phyloP scores from a whole-genome alignment of 2,329 filamentous ascomycete species.

The Colletotrichum sp. region DNA sequence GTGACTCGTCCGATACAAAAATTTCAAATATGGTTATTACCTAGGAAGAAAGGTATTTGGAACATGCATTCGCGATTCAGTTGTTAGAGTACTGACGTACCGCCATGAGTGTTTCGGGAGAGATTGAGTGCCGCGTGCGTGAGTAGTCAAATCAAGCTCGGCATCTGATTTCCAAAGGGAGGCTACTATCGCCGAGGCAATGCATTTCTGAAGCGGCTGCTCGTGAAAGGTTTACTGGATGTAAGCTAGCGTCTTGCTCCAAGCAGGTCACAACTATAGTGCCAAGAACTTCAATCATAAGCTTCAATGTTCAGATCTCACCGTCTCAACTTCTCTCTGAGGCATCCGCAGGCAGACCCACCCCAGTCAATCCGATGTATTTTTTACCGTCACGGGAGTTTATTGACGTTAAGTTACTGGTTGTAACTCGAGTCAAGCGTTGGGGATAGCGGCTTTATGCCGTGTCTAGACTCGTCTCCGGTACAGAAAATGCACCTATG shows the following conservation, averaged over 20 bases:
- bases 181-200: background rate
- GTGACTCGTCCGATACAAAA: background rate
- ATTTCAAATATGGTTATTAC: rapidly evolving
- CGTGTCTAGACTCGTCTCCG: rapidly evolving
- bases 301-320: background rate
- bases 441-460: rapidly evolving
- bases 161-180: background rate
- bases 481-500: background rate
- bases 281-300: background rate
- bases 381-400: rapidly evolving
- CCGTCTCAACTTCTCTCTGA: background rate
- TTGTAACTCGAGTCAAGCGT: background rate
- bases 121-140: background rate
- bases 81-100: background rate
- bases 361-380: background rate
- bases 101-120: rapidly evolving
- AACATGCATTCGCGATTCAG: background rate
- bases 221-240: background rate
- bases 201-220: background rate
- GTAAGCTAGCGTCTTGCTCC: background rate
- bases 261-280: background rate
- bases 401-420: rapidly evolving
- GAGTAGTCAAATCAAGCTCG: background rate
- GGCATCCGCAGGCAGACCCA: background rate
- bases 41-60: rapidly evolving